Evolutionary conservation across 768 basidiomycete genomes (phyloP).

Genomic region (Rhizopogon salebrosus): DNA sequence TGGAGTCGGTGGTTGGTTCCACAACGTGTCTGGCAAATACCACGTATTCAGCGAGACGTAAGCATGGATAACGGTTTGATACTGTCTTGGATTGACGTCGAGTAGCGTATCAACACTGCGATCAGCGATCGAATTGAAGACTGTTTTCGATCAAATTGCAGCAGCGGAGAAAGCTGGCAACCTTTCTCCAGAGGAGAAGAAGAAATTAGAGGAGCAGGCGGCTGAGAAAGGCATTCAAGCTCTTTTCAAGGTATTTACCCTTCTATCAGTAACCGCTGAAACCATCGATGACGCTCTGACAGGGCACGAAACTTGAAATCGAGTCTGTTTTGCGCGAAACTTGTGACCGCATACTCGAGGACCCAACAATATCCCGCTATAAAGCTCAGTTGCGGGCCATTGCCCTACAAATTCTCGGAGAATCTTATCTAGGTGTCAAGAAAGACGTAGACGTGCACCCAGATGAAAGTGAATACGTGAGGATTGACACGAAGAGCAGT

Average conservation of each 20-base stretch:
- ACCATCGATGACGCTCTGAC: not conserved
- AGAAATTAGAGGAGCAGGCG: constrained; percentile 83
- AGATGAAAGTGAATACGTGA: constrained; percentile 78
- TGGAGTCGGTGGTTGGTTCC: constrained; percentile 90
- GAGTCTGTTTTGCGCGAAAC: constrained; percentile 87
- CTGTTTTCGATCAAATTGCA: constrained; percentile 88
- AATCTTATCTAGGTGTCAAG: constrained; percentile 66
- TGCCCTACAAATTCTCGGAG: constrained; percentile 80
- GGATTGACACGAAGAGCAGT: constrained; percentile 70
- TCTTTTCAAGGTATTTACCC: constrained; percentile 67
- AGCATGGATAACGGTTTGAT: constrained; percentile 19
- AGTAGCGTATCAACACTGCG: constrained; percentile 72
- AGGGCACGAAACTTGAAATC: constrained; percentile 90
- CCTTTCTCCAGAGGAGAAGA: constrained; percentile 71
- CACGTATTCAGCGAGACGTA: constrained; percentile 93
- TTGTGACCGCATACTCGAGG: constrained; percentile 74
- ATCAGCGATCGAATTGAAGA: constrained; percentile 83
- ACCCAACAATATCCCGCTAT: constrained; percentile 42
- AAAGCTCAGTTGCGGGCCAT: constrained; percentile 73
- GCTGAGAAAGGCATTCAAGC: constrained; percentile 91
- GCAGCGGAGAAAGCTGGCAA: constrained; percentile 85
- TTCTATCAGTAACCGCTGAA: not conserved
- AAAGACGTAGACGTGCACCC: constrained; percentile 46
- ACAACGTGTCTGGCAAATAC: constrained; percentile 88
- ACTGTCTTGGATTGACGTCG: constrained; percentile 22